Evolutionary conservation across 495 filamentous ascomycete species (phyloP), one percentile per base, ranked within the genome.

Genomic region (Hypoxylon crocopeplum): DNA sequence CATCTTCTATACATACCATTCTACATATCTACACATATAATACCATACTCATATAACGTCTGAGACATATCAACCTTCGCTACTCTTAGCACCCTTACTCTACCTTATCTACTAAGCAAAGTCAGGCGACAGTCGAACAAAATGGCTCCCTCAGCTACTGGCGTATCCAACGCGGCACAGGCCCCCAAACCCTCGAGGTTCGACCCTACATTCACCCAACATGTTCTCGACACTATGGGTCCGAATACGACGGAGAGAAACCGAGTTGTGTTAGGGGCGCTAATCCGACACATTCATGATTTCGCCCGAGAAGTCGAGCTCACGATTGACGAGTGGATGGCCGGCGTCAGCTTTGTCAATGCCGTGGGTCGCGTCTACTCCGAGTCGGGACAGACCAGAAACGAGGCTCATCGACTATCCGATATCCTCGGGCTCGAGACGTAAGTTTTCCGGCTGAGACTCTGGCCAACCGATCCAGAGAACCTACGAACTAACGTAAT

Each of bases 371-470:
- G 79, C 63, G 76, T 82, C 74, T 82, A 77, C 54, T 64, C 72
- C 52, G 72, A 78, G 46, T 73, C 73, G 49, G 75, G 79, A 24
- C 50, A 66, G 47, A 83, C 82, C 55, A 79, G 87, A 50, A 89
- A 91, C 75, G 90, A 95, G 77, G 79, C 86, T 30, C 89, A 92
- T 76, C 84, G 89, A 40, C 74, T 93, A 48, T 89, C 82, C 56
- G 90, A 92, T 66, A 82, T 95, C 24, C 82, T 92, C 53, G 90
- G 91, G 48, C 84, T 95, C 13, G 90, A 93, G 75, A 90, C 89
- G 80, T 89, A 73, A 70, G 86, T 76, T 29, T 29, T 10, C 25
- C 10, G 5, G 10, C 5, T 10, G 10, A 29, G 25, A 10, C 25
- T 10, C 10, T 5, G 25, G 25, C 5, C 10, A 29, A 5, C 25